phyloP scores from a whole-genome alignment of 768 basidiomycete species.

The Glaciozyma martinii region DNA sequence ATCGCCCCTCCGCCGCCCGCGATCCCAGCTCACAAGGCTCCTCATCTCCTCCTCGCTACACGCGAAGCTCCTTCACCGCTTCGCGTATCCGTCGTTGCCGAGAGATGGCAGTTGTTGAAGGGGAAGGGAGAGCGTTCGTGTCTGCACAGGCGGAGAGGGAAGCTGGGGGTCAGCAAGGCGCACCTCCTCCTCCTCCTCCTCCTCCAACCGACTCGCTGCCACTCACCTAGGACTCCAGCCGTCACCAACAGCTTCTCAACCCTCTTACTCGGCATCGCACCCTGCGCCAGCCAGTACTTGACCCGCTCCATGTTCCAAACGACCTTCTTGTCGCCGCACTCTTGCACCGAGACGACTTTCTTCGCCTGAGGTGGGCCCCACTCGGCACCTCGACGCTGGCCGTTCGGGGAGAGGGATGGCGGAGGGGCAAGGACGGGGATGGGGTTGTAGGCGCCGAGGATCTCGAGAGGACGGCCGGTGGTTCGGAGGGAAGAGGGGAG shows the following conservation, averaged over 20 bases:
- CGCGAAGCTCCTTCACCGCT: no score
- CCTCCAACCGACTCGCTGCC: not conserved
- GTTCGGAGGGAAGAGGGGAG: slow-evolving; percentile 61
- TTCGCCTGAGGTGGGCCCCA: slow-evolving; percentile 38
- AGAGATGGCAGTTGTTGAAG: no score
- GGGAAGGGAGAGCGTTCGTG: no score
- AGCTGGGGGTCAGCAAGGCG: no score
- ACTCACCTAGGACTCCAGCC: slow-evolving; percentile 47
- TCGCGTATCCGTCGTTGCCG: no score
- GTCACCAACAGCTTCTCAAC: slow-evolving; percentile 67
- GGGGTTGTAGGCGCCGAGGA: slow-evolving; percentile 75
- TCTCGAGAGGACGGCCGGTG: slow-evolving; percentile 78
- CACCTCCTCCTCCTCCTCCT: no score
- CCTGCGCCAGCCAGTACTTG: slow-evolving; percentile 75
- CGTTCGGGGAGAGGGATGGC: slow-evolving; percentile 29
- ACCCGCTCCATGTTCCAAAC: slow-evolving; percentile 89
- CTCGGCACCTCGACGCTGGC: slow-evolving; percentile 40
- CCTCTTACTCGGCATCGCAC: slow-evolving; percentile 70
- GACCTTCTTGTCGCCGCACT: slow-evolving; percentile 52
- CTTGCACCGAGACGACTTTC: slow-evolving; percentile 8
- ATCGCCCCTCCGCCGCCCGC: not conserved
- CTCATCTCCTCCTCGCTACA: no score
- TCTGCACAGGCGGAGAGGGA: no score
- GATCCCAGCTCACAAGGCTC: not conserved
- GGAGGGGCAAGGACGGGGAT: slow-evolving; percentile 37